phyloP scores from a whole-genome alignment of 345 rosid species.

The Brassica carinata region DNA sequence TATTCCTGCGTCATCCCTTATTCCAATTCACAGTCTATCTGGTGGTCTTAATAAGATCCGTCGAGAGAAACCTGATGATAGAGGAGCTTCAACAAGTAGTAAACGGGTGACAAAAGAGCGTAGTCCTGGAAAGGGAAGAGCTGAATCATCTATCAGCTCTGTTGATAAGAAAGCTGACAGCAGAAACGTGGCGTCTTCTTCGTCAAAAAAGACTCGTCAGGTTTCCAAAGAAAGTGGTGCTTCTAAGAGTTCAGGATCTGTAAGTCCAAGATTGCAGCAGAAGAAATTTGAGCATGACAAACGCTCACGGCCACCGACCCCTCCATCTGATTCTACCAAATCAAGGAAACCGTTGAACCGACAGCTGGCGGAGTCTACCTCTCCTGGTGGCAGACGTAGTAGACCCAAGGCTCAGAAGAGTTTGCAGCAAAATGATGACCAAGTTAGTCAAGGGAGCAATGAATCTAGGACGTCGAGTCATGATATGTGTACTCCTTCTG shows the following conservation, averaged over 20 bases:
- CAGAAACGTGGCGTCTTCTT: constrained; percentile 50
- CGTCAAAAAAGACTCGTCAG: constrained; percentile 49
- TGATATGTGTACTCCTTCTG: constrained; percentile 58
- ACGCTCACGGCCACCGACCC: constrained; percentile 83
- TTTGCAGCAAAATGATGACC: constrained; percentile 63
- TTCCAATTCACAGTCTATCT: constrained; percentile 58
- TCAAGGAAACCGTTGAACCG: constrained; percentile 54
- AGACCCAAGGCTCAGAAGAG: constrained; percentile 49
- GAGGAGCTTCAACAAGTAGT: constrained; percentile 42
- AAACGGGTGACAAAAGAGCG: constrained; percentile 47
- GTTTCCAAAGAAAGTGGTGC: constrained; percentile 50
- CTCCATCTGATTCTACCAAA: constrained; percentile 68
- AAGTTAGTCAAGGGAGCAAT: constrained; percentile 68
- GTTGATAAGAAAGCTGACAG: constrained; percentile 54
- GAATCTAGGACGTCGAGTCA: constrained; percentile 69
- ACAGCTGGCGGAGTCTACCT: constrained; percentile 51
- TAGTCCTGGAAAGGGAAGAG: constrained; percentile 47
- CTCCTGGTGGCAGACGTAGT: constrained; percentile 61
- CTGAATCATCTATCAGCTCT: constrained; percentile 46
- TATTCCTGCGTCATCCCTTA: constrained; percentile 55
- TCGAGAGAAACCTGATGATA: constrained; percentile 44
- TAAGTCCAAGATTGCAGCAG: constrained; percentile 82
- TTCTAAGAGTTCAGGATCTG: constrained; percentile 61
- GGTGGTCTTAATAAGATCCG: constrained; percentile 48
- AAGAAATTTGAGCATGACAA: constrained; percentile 70